Evolutionary conservation across 2,329 filamentous ascomycete species (phyloP), one percentile per base, ranked within the genome.

Genomic region (Aspergillus caelatus): DNA sequence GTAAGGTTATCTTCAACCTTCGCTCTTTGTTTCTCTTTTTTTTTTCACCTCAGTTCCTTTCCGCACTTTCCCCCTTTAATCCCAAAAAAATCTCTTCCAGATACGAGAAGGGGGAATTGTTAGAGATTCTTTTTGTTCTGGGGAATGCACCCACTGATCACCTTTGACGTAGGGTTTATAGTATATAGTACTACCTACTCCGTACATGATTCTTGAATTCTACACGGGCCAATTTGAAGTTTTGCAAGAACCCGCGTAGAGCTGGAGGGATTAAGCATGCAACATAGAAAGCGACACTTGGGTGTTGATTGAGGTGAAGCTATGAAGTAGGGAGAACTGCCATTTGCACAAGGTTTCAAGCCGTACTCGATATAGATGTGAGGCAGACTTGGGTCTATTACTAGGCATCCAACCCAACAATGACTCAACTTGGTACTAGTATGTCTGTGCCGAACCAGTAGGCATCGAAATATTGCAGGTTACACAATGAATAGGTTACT

Each of bases 1-100:
- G 7, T 3, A 10, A 58, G n/a, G 21, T 30, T 39, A 50, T 55
- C 53, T 55, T 36, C 59, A 19, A 48, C 62, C 58, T 53, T 52
- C 48, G 4, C 11, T 58, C 48, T 43, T 26, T 26, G 26, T 26
- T n/a, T 1, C 36, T 41, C 19, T 39, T 66, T 50, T 60, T 23
- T 23, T 65, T 45, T 26, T 34, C 48, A 53, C 7, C 58, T 34
- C 54, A 28, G 34, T 9, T 21, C 19, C 32, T 23, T 21, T 34
- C 19, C 9, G 2, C 19, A 6, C 19, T 28, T 21, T 39, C n/a
- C 32, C 10, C 32, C 14, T 55, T 26, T 26, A 32, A 34, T 32
- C 21, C 14, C 5, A 39, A 8, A n/a, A 30, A 14, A 23, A 39
- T 30, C 10, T 26, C 16, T 39, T 23, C 52, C 32, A 26, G 32